Evolutionary conservation across 2,329 filamentous ascomycete species (phyloP).

Genomic region (Penicillium sp.): DNA sequence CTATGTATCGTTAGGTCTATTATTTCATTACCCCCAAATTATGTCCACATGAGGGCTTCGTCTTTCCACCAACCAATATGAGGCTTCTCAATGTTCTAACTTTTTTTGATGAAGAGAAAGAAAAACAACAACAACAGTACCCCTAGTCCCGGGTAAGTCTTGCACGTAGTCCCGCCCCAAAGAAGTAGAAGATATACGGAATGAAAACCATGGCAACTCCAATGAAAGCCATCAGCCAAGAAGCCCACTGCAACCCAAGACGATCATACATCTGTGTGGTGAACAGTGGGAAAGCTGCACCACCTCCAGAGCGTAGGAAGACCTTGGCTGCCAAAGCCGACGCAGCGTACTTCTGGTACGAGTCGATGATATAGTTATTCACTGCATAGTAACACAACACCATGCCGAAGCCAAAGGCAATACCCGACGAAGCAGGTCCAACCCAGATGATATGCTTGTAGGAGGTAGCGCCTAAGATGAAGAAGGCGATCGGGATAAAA

Average conservation of each 20-base stretch:
- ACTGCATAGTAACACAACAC: conserved; percentile 75
- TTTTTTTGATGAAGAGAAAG: neutral
- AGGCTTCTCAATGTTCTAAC: neutral
- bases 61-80: neutral
- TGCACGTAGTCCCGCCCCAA: conserved; percentile 16
- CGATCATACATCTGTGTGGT: conserved; percentile 72
- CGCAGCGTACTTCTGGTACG: conserved; percentile 44
- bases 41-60: neutral
- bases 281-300: conserved; percentile 70
- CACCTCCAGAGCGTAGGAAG: conserved; percentile 58
- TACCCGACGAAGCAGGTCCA: conserved; percentile 57
- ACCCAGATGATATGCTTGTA: conserved; percentile 57
- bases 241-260: conserved; percentile 71
- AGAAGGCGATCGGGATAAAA: conserved; percentile 62
- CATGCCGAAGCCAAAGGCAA: conserved; percentile 72
- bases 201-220: conserved; percentile 23
- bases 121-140: neutral
- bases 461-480: conserved; percentile 63
- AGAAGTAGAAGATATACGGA: conserved; percentile 22
- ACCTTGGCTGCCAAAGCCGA: conserved; percentile 48
- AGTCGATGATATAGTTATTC: conserved; percentile 73
- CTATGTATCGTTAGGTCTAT: neutral
- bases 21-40: neutral
- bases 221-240: conserved; percentile 62
- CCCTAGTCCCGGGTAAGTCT: conserved; percentile 5